Conservation (phyloP, 2,329 filamentous ascomycete species). For the Aspergillus oerlinghausenensis region DNA sequence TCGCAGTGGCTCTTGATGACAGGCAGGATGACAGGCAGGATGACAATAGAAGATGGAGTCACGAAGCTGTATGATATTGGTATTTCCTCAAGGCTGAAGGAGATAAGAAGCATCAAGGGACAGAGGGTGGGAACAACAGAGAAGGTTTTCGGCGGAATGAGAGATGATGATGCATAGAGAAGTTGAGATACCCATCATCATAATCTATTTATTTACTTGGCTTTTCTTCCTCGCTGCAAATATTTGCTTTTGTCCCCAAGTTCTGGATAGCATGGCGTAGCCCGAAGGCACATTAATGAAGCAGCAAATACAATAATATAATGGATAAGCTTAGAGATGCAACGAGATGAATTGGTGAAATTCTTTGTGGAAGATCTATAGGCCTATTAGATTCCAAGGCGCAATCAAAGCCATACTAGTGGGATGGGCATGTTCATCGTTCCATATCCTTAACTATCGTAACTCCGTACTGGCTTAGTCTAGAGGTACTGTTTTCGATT, state of each 20-base stretch:
- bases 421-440: too few relatives aligned
- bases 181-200: constrained; percentile 15
- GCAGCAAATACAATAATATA: background rate
- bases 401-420: background rate
- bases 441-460: too few relatives aligned
- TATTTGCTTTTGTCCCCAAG: background rate
- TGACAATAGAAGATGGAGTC: background rate
- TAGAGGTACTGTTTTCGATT: background rate
- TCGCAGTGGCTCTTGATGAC: background rate
- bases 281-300: background rate
- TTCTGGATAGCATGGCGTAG: background rate
- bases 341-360: background rate
- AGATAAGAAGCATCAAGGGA: background rate
- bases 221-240: background rate
- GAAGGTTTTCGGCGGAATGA: background rate
- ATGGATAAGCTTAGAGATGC: background rate
- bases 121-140: background rate
- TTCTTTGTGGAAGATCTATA: background rate
- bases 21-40: background rate
- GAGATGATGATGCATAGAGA: background rate
- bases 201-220: constrained; percentile 10
- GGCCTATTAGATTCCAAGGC: too few relatives aligned
- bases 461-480: too few relatives aligned
- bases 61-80: background rate
- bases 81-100: background rate